Evolutionary conservation across 140 eudicot species (phyloP).

Genomic region (Bidens hawaiensis): DNA sequence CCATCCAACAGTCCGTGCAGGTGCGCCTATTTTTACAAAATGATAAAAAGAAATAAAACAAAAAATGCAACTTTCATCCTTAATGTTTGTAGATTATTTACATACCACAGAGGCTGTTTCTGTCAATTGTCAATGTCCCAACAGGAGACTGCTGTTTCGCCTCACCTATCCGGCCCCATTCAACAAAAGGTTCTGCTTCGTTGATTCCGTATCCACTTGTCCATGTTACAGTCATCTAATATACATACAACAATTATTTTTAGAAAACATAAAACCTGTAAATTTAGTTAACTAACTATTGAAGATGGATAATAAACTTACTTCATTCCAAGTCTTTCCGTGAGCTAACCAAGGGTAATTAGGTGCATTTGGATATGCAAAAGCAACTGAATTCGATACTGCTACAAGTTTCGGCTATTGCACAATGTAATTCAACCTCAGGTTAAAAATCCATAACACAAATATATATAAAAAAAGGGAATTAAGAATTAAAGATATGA

Average conservation of each 20-base stretch:
- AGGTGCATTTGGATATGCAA: slow-evolving; percentile 84
- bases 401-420: slow-evolving; percentile 85
- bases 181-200: slow-evolving; percentile 73
- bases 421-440: background rate
- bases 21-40: slow-evolving; percentile 48
- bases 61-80: background rate
- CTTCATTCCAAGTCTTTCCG: slow-evolving; percentile 91
- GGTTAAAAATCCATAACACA: background rate
- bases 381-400: slow-evolving; percentile 58
- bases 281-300: background rate
- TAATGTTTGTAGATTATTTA: slow-evolving; percentile 2
- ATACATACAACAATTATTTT: slow-evolving; percentile 5
- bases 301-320: slow-evolving; percentile 30
- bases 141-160: slow-evolving; percentile 47
- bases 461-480: background rate
- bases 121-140: slow-evolving; percentile 53
- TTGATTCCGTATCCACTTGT: slow-evolving; percentile 79
- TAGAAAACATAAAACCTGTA: background rate
- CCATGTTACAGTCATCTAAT: slow-evolving; percentile 84
- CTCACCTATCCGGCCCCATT: slow-evolving; percentile 72
- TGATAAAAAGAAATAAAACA: background rate
- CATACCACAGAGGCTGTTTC: slow-evolving; percentile 58
- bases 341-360: slow-evolving; percentile 91
- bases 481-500: background rate
- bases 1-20: slow-evolving; percentile 86